Evolutionary conservation across 106 monocot species (phyloP).

Genomic region (Phalaenopsis equestris): DNA sequence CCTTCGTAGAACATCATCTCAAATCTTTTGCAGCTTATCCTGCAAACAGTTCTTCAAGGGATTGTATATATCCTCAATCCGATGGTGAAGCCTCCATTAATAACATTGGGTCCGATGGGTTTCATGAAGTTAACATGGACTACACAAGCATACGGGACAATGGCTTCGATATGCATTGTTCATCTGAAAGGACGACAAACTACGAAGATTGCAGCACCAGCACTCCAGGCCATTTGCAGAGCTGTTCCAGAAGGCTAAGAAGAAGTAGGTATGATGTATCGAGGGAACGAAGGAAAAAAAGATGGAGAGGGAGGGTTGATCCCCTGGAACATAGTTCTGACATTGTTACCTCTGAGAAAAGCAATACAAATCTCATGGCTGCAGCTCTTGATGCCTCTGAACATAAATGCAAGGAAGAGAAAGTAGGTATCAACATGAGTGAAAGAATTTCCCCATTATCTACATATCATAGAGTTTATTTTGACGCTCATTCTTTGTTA

Average conservation of each 20-base stretch:
- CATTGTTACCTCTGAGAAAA: constrained; percentile 2
- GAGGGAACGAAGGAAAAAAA: constrained; percentile 40
- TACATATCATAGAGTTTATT: not conserved
- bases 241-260: constrained; percentile 48
- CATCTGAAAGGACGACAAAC: constrained; percentile 30
- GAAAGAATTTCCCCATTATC: not conserved
- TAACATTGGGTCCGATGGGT: constrained; percentile 23
- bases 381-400: constrained; percentile 12
- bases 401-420: constrained; percentile 30
- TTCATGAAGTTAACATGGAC: constrained; percentile 29
- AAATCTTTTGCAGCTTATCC: constrained; percentile 3
- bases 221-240: constrained; percentile 29
- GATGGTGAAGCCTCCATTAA: constrained; percentile 57
- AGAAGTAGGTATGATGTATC: constrained; percentile 52
- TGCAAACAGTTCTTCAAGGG: constrained; percentile 19
- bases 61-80: constrained; percentile 27
- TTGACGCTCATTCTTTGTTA: not conserved
- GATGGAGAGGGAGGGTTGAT: constrained; percentile 92
- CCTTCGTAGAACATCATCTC: not conserved
- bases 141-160: constrained; percentile 13
- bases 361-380: constrained; percentile 12
- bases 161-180: constrained; percentile 46
- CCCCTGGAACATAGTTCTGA: constrained; percentile 16
- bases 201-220: constrained; percentile 83
- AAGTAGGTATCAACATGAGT: constrained; percentile 27